Conservation (phyloP, 2,329 filamentous ascomycete genomes). For the Xylogone sp. region DNA sequence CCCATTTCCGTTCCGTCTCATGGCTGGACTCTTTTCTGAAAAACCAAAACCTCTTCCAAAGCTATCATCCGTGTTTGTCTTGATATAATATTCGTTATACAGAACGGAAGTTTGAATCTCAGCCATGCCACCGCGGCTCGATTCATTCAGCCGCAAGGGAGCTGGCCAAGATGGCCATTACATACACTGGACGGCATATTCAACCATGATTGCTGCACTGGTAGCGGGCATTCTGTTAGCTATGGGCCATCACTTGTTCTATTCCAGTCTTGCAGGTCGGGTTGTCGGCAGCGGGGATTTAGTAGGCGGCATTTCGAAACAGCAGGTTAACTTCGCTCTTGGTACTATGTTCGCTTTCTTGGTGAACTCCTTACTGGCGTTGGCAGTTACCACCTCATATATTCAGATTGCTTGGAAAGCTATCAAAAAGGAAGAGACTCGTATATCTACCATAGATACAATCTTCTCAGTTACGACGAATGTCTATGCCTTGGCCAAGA, state of each 20-base stretch:
- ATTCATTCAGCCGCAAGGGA: too few species aligned
- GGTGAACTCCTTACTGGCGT: background rate
- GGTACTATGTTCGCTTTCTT: background rate
- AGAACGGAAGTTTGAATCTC: too few species aligned
- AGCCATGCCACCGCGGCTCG: too few species aligned
- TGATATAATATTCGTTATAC: too few species aligned
- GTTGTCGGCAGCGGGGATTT: background rate
- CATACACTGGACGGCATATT: too few species aligned
- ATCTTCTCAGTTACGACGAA: background rate
- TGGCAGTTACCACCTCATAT: background rate
- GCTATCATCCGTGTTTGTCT: too few species aligned
- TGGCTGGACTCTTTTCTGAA: too few species aligned
- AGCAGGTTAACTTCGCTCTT: background rate
- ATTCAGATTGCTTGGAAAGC: background rate
- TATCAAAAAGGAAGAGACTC: background rate
- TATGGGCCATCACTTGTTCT: constrained; percentile 14
- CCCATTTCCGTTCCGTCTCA: too few species aligned
- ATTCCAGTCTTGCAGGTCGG: constrained; percentile 3
- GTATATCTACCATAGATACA: background rate
- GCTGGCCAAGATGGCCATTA: too few species aligned
- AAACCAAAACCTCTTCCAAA: too few species aligned
- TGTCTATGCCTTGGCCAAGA: too few species aligned
- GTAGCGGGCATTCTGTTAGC: background rate
- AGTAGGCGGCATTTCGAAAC: background rate
- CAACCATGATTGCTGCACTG: background rate